These are phyloP conservation scores for Torulaspora quercuum DNA, from an alignment of 805 yeast genomes.

Conservation along the genomic window DNA sequence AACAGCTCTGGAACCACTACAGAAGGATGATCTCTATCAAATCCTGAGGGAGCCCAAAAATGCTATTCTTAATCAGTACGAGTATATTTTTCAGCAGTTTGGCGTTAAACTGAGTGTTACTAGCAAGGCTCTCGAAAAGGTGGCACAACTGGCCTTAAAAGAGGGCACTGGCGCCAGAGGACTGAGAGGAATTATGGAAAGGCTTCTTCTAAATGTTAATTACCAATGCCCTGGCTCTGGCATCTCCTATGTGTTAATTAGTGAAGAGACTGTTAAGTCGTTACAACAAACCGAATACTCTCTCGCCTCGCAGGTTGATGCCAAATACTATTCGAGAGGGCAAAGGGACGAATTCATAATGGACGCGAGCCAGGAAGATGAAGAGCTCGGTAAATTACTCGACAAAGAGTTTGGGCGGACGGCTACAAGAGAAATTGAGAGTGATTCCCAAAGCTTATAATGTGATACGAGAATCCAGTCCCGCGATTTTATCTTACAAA, in stretches of 20 bases:
- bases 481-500: slow-evolving; percentile 4
- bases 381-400: slow-evolving; percentile 35
- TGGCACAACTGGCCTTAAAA: slow-evolving; percentile 47
- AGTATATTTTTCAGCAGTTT: slow-evolving; percentile 50
- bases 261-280: slow-evolving; percentile 43
- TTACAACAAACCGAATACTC: slow-evolving; percentile 36
- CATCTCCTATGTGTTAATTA: slow-evolving; percentile 47
- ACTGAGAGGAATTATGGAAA: slow-evolving; percentile 52
- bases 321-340: slow-evolving; percentile 46
- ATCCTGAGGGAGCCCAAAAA: slow-evolving; percentile 55
- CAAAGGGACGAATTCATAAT: slow-evolving; percentile 42
- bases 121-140: slow-evolving; percentile 43
- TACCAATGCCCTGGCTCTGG: slow-evolving; percentile 61
- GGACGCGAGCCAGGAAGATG: slow-evolving; percentile 44
- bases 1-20: slow-evolving; percentile 47
- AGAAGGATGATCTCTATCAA: slow-evolving; percentile 44
- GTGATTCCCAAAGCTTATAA: background rate
- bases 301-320: slow-evolving; percentile 34
- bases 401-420: slow-evolving; percentile 34
- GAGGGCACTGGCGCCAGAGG: slow-evolving; percentile 65
- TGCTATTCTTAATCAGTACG: slow-evolving; percentile 52
- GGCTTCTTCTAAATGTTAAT: slow-evolving; percentile 48
- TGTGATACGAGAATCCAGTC: slow-evolving; percentile 9
- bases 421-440: slow-evolving; percentile 22
- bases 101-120: slow-evolving; percentile 52